These are phyloP conservation scores for Verticillium tricorpus DNA, from an alignment of 2,329 filamentous ascomycete species.

Conservation along the genomic window DNA sequence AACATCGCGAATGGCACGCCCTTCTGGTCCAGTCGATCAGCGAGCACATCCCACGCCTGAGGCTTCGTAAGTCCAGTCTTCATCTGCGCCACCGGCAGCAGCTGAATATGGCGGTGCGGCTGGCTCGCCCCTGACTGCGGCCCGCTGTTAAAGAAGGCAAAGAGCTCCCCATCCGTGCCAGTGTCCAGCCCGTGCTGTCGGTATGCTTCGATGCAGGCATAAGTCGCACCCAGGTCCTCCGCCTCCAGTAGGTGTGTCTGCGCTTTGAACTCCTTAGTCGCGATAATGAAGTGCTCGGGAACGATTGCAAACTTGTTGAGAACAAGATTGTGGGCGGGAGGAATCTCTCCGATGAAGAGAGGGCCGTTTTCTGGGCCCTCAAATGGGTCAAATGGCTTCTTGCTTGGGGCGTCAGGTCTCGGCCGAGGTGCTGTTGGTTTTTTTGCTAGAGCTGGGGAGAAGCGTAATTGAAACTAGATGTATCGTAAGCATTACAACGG, in stretches of 20 bases:
- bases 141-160: constrained; percentile 68
- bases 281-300: constrained; percentile 66
- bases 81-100: constrained; percentile 65
- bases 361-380: constrained; percentile 50
- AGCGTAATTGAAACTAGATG: constrained; percentile 66
- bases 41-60: constrained; percentile 45
- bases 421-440: constrained; percentile 54
- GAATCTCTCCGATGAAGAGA: constrained; percentile 48
- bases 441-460: constrained; percentile 62
- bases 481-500: not conserved
- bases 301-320: constrained; percentile 74
- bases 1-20: constrained; percentile 39
- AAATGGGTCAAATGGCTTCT: constrained; percentile 57
- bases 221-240: constrained; percentile 56
- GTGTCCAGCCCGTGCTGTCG: constrained; percentile 11
- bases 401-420: constrained; percentile 18
- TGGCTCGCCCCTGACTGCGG: constrained; percentile 66
- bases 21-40: constrained; percentile 26
- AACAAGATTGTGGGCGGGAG: constrained; percentile 56
- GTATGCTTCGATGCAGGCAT: constrained; percentile 58
- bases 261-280: constrained; percentile 57
- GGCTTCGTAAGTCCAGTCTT: constrained; percentile 38
- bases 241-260: constrained; percentile 61
- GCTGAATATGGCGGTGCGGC: constrained; percentile 66
- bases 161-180: constrained; percentile 36